Evolutionary conservation across 768 basidiomycete genomes (phyloP).

Genomic region (Auricularia auricula-judae): DNA sequence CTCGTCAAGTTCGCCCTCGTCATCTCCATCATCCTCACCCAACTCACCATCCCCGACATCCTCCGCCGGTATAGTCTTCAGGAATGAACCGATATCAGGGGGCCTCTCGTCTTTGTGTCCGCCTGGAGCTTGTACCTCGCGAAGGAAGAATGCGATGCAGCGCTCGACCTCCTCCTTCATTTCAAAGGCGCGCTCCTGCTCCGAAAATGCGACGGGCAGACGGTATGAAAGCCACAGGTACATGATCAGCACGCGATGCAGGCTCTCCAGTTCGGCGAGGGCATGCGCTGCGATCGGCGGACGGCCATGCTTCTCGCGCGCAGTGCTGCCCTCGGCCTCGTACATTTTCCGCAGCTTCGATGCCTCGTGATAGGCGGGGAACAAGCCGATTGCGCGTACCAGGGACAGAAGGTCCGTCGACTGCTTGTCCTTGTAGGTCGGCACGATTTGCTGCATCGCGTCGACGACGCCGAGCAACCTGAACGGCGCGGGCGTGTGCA

Average conservation of each 20-base stretch:
- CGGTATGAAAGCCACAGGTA: conserved; percentile 84
- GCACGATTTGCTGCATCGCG: not conserved
- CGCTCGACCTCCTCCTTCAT: conserved; percentile 36
- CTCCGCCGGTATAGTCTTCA: too few species aligned
- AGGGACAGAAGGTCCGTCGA: conserved; percentile 14
- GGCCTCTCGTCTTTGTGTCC: not conserved
- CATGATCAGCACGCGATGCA: conserved; percentile 64
- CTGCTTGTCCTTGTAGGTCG: not conserved
- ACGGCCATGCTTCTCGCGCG: not conserved
- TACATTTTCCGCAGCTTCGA: conserved; percentile 1
- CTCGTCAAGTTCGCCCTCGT: not conserved
- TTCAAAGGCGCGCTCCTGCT: conserved; percentile 35
- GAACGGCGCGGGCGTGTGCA: not conserved
- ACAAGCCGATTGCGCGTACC: not conserved
- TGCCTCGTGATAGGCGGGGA: not conserved
- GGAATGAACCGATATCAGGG: not conserved
- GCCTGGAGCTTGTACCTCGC: not conserved
- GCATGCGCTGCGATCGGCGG: conserved; percentile 6
- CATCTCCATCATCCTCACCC: not conserved
- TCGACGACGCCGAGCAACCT: not conserved
- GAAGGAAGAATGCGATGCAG: not conserved
- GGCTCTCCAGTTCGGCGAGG: conserved; percentile 41
- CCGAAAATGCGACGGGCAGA: conserved; percentile 51
- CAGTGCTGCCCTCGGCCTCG: not conserved
- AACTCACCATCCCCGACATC: not conserved